Conservation (phyloP, 1,284 basidiomycete species). For the Sanghuangporus weigelae region DNA sequence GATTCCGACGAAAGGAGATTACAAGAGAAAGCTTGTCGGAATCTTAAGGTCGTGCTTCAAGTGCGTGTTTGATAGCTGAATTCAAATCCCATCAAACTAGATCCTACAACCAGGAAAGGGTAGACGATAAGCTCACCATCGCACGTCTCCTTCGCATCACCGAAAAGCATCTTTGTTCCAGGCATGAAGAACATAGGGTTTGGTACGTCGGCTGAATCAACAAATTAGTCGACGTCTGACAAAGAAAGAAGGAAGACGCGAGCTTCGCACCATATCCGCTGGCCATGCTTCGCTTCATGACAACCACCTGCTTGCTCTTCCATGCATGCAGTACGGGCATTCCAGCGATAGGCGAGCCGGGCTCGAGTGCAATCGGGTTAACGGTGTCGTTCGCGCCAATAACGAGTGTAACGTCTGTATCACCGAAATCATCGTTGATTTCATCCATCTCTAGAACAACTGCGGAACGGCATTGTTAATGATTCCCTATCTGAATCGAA, state of each 20-base stretch:
- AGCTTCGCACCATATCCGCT: constrained; percentile 64
- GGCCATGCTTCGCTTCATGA: constrained; percentile 86
- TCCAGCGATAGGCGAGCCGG: constrained; percentile 79
- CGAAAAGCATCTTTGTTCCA: constrained; percentile 83
- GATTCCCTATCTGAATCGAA: neutral
- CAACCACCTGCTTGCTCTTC: constrained; percentile 86
- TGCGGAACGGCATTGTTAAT: constrained; percentile 24
- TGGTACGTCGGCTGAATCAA: constrained; percentile 67
- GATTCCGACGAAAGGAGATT: too few species aligned
- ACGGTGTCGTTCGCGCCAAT: constrained; percentile 90
- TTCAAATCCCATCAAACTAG: neutral
- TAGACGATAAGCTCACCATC: constrained; percentile 48
- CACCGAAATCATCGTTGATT: constrained; percentile 83
- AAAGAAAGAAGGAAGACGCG: neutral
- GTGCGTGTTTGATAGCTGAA: constrained; percentile 3
- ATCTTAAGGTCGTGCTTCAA: neutral
- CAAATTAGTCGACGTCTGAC: neutral
- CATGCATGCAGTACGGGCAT: constrained; percentile 87
- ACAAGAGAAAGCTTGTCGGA: too few species aligned
- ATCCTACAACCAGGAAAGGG: neutral
- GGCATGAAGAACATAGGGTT: constrained; percentile 90
- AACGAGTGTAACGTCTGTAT: constrained; percentile 80
- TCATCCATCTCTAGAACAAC: constrained; percentile 89
- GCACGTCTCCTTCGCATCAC: constrained; percentile 82
- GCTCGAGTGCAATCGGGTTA: constrained; percentile 84